Percentiles rank a stretch among this genome's conserved stretches.
These are phyloP conservation scores for Gleditsia sinensis DNA, from an alignment of 306 rosid species.

Conservation along the genomic window DNA sequence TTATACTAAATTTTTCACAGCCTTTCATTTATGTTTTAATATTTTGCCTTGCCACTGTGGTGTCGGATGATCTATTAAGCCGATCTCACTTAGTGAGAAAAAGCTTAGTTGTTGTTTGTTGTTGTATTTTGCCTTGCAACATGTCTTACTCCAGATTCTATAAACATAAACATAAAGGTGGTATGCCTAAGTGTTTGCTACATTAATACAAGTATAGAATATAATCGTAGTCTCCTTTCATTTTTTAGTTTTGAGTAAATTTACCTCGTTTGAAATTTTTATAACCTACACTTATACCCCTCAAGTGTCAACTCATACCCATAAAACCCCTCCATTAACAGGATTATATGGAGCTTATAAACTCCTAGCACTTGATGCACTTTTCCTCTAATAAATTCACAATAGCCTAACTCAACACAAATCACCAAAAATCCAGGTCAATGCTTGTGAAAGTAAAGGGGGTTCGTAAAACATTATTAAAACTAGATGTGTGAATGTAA, in stretches of 20 bases:
- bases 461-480: neutral
- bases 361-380: neutral
- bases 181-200: neutral
- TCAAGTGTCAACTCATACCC: neutral
- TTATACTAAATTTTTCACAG: neutral
- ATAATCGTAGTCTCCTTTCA: neutral
- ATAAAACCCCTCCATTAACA: neutral
- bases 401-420: neutral
- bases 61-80: too few relatives aligned
- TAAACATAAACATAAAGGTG: too few relatives aligned
- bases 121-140: too few relatives aligned
- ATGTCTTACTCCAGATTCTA: too few relatives aligned
- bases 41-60: neutral
- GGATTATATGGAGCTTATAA: neutral
- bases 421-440: neutral
- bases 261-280: neutral
- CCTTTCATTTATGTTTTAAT: constrained; percentile 19
- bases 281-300: neutral
- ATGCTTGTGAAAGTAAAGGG: neutral
- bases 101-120: too few relatives aligned
- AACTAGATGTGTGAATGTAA: neutral
- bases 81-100: too few relatives aligned
- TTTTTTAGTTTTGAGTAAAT: neutral
- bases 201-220: neutral
- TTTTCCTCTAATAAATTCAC: neutral